Percentiles rank a stretch among this genome's conserved stretches.
Conservation (phyloP, 2,329 filamentous ascomycete genomes). For the Fusarium armeniacum region DNA sequence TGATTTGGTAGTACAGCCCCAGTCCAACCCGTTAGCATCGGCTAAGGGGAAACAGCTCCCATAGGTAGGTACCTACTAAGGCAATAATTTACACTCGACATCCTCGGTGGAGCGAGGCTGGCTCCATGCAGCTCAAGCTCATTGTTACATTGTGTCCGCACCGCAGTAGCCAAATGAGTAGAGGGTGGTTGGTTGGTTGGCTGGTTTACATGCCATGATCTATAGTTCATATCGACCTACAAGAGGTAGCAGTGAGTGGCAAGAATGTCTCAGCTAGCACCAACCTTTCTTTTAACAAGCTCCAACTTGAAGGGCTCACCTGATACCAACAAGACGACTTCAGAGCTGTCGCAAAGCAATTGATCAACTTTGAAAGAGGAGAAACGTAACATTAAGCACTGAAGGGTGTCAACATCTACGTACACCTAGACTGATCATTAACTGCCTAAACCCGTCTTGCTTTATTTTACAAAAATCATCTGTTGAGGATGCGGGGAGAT, state of each 20-base stretch:
- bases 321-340: slow-evolving; percentile 17
- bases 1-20: slow-evolving; percentile 10
- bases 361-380: slow-evolving; percentile 26
- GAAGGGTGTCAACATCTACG: slow-evolving; percentile 1
- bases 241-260: slow-evolving; percentile 8
- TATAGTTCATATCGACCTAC: not conserved
- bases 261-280: slow-evolving; percentile 21
- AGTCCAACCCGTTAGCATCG: slow-evolving; percentile 6
- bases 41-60: slow-evolving; percentile 1
- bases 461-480: not conserved
- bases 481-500: slow-evolving; percentile 18
- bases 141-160: slow-evolving; percentile 22
- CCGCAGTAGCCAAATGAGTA: slow-evolving; percentile 5
- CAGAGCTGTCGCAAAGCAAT: slow-evolving; percentile 29
- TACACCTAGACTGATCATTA: not conserved
- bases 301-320: slow-evolving; percentile 3
- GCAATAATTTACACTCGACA: slow-evolving; percentile 13
- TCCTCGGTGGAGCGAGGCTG: slow-evolving; percentile 12
- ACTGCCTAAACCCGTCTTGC: slow-evolving; percentile 1
- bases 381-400: slow-evolving; percentile 37
- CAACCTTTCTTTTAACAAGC: slow-evolving; percentile 11
- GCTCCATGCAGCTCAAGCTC: slow-evolving; percentile 16
- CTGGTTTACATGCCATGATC: slow-evolving; percentile 5
- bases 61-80: too few species aligned
- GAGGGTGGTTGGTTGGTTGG: slow-evolving; percentile 3